A percentile compares a stretch with the other conserved stretches of the same genome.
Conservation (phyloP, 805 yeast genomes). For the Saturnispora zaruensis region DNA sequence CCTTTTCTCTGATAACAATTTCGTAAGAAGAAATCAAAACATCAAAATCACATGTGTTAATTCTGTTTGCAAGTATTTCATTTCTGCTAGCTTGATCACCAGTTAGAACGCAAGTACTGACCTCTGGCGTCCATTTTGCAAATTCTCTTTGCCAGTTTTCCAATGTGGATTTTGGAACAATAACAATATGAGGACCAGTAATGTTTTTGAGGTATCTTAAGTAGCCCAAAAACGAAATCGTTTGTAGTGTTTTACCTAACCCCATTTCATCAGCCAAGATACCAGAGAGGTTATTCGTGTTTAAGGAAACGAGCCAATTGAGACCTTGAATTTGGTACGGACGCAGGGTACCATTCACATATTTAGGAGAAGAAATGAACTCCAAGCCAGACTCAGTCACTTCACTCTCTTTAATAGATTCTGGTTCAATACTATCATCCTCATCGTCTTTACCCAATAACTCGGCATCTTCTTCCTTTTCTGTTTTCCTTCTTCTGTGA, state of each 20-base stretch:
- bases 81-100: constrained; percentile 82
- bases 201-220: constrained; percentile 68
- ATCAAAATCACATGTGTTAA: constrained; percentile 74
- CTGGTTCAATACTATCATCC: constrained; percentile 11
- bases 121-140: constrained; percentile 93
- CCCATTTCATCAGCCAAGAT: constrained; percentile 99
- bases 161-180: constrained; percentile 91
- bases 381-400: constrained; percentile 30
- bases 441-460: constrained; percentile 40
- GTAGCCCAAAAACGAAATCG: constrained; percentile 86
- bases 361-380: constrained; percentile 57
- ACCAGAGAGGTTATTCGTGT: constrained; percentile 84
- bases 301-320: constrained; percentile 85
- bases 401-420: constrained; percentile 12
- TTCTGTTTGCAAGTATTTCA: constrained; percentile 45
- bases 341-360: constrained; percentile 66
- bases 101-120: constrained; percentile 73
- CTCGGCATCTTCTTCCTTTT: constrained; percentile 72
- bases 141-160: constrained; percentile 97
- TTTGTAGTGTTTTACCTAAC: constrained; percentile 89
- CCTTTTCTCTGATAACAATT: constrained; percentile 84
- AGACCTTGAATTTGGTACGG: constrained; percentile 93
- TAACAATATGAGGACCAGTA: constrained; percentile 84
- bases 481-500: constrained; percentile 58
- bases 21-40: constrained; percentile 88